Evolutionary conservation across 306 rosid genomes (phyloP), one percentile per base, ranked within the genome.

Genomic region (Comarum palustre): DNA sequence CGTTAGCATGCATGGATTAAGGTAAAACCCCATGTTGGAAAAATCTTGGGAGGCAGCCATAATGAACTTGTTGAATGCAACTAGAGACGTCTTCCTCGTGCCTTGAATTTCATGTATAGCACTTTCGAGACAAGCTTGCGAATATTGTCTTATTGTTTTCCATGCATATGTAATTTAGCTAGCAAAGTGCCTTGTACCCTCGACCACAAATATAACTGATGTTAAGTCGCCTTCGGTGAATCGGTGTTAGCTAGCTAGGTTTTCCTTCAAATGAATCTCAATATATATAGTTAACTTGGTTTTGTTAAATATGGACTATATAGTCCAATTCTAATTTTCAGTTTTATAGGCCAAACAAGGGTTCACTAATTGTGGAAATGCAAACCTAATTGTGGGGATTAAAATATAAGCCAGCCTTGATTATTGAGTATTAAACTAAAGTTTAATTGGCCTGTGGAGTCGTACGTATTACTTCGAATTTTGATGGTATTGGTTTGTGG

Each of bases 181-280:
- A 22, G 64, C 79, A 84, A 54, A 50, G 57, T 72, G 73, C 81
- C 65, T 48, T 32, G 75, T 68, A 12, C 63, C 38, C 80, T 46
- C 20, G 41, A 69, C 75, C 90, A 72, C 64, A 75, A 68, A 60
- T 82, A 64, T 57, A 4, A 54, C 60, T 77, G 59, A 60, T 68
- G 79, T 72, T 73, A 74, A 32, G 82, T 85, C 87, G 77, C 65
- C 63, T 79, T 85, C 88, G 67, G 17, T 72, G 65, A 59, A 77
- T 85, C 88, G 67, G 17, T 72, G 65, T 25, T 12, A 25, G 1
- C 36, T 58, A 27, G 4, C 39, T 27, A 13, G 39, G n/a, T 36
- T 52, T 59, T 59, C 39, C 9, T 59, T 59, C 64, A 59, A 55
- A 59, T 34, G 45, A 62, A 32, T 29, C 22, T 34, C 24, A 8